These are phyloP conservation scores for Wickerhamomyces bovis DNA, from an alignment of 805 yeast species.

Conservation along the genomic window DNA sequence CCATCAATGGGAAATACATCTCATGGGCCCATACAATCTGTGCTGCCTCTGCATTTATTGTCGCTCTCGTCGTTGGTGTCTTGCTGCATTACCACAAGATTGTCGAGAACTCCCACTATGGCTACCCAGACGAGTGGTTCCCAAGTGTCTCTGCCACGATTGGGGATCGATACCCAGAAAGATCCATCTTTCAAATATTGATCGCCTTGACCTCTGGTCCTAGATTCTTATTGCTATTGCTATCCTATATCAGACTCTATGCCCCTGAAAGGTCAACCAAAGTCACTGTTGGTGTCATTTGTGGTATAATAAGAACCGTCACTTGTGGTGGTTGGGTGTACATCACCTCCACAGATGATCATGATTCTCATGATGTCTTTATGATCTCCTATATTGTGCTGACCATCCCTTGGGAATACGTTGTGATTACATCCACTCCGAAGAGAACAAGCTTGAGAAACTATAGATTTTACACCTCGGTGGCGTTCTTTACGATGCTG, in stretches of 20 bases:
- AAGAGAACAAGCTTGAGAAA: conserved; percentile 41
- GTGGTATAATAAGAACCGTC: conserved; percentile 84
- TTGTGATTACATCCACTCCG: conserved; percentile 51
- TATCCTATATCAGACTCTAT: conserved; percentile 46
- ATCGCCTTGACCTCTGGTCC: conserved; percentile 95
- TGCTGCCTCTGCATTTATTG: conserved; percentile 68
- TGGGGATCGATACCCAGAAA: conserved; percentile 95
- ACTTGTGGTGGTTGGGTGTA: conserved; percentile 99
- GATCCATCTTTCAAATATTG: conserved; percentile 84
- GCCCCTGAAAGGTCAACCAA: conserved; percentile 24
- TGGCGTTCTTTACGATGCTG: conserved; percentile 61
- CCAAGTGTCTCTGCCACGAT: conserved; percentile 96
- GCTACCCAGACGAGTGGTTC: conserved; percentile 98
- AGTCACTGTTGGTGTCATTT: conserved; percentile 38
- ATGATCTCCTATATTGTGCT: conserved; percentile 87
- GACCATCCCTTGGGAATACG: conserved; percentile 86
- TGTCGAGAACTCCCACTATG: conserved; percentile 77
- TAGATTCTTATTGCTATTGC: conserved; percentile 58
- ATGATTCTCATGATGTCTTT: conserved; percentile 91
- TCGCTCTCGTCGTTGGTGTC: conserved; percentile 71
- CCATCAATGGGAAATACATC: conserved; percentile 58
- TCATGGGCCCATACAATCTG: conserved; percentile 68
- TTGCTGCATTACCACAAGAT: conserved; percentile 81
- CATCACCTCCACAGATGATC: conserved; percentile 94
- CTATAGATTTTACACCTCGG: conserved; percentile 47